Conservation (phyloP, 1,284 basidiomycete species). For the Cystobasidiaceae sp. region DNA sequence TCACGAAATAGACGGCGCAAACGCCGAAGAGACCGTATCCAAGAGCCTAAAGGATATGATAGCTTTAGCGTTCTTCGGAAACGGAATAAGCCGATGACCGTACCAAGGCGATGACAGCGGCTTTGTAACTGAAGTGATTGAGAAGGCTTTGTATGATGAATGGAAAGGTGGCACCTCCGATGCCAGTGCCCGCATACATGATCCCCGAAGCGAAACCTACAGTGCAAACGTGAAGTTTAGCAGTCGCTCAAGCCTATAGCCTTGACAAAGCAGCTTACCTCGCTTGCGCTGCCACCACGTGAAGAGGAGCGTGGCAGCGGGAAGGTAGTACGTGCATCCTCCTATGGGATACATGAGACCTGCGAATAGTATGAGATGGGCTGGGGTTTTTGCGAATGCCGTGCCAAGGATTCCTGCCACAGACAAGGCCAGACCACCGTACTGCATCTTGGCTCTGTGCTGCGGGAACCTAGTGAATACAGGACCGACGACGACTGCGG, state of each 20-base stretch:
- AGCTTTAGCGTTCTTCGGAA: neutral
- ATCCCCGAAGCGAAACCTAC: slow-evolving; percentile 45
- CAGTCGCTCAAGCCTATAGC: neutral
- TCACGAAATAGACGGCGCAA: slow-evolving; percentile 44
- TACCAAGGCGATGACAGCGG: slow-evolving; percentile 45
- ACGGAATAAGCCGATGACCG: neutral
- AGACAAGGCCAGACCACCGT: slow-evolving; percentile 40
- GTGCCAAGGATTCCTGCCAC: slow-evolving; percentile 39
- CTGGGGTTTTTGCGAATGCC: slow-evolving; percentile 47
- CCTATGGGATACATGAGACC: slow-evolving; percentile 46
- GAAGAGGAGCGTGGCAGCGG: slow-evolving; percentile 47
- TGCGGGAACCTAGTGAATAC: slow-evolving; percentile 43
- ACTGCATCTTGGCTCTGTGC: slow-evolving; percentile 39
- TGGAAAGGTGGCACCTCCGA: slow-evolving; percentile 47
- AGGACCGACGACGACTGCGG: slow-evolving; percentile 43
- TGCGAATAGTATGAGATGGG: slow-evolving; percentile 46
- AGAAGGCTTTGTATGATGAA: slow-evolving; percentile 45
- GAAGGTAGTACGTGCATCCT: slow-evolving; percentile 44
- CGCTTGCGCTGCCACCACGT: slow-evolving; percentile 47
- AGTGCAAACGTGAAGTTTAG: neutral
- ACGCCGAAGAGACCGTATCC: slow-evolving; percentile 42
- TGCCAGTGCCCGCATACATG: slow-evolving; percentile 47
- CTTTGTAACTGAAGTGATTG: slow-evolving; percentile 46
- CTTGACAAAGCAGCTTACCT: slow-evolving; percentile 27
- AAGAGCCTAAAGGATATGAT: slow-evolving; percentile 32